phyloP scores from a whole-genome alignment of 2,329 filamentous ascomycete genomes.

The Colletotrichum lentis region DNA sequence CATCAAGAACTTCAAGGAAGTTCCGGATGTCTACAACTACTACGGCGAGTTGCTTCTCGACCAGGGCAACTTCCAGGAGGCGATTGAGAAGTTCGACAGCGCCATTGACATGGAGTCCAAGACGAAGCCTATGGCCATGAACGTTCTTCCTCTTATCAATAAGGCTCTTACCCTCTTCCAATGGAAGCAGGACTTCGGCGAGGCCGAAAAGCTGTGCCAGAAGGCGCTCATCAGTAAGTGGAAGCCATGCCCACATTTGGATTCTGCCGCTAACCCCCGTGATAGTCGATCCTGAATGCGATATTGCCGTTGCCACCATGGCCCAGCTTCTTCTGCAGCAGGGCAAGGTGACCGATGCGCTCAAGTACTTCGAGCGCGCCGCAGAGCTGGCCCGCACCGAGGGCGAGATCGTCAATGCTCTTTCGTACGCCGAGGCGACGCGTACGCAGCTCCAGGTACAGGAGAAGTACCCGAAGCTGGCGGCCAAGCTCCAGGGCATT shows the following conservation, averaged over 20 bases:
- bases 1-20: slow-evolving; percentile 97
- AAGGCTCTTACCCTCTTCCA: slow-evolving; percentile 97
- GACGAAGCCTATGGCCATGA: slow-evolving; percentile 93
- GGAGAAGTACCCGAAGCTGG: slow-evolving; percentile 84
- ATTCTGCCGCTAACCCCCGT: slow-evolving; percentile 45
- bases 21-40: slow-evolving; percentile 99
- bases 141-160: slow-evolving; percentile 97
- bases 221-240: slow-evolving; percentile 94
- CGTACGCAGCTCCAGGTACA: slow-evolving; percentile 93
- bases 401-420: slow-evolving; percentile 92
- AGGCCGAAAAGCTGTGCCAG: slow-evolving; percentile 95
- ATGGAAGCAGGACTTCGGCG: slow-evolving; percentile 95
- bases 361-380: slow-evolving; percentile 96
- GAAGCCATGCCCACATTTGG: neutral
- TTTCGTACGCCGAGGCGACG: slow-evolving; percentile 96
- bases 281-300: slow-evolving; percentile 94
- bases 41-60: slow-evolving; percentile 96
- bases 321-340: slow-evolving; percentile 96
- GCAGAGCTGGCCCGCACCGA: slow-evolving; percentile 94
- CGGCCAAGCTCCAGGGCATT: slow-evolving; percentile 73
- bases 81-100: slow-evolving; percentile 96
- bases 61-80: slow-evolving; percentile 94
- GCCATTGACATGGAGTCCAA: slow-evolving; percentile 99
- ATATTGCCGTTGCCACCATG: slow-evolving; percentile 98
- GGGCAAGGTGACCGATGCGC: slow-evolving; percentile 93